A percentile compares a stretch with the other conserved stretches of the same genome.
Evolutionary conservation across 2,329 filamentous ascomycete genomes (phyloP).

Genomic region (Neocucurbitaria cava): DNA sequence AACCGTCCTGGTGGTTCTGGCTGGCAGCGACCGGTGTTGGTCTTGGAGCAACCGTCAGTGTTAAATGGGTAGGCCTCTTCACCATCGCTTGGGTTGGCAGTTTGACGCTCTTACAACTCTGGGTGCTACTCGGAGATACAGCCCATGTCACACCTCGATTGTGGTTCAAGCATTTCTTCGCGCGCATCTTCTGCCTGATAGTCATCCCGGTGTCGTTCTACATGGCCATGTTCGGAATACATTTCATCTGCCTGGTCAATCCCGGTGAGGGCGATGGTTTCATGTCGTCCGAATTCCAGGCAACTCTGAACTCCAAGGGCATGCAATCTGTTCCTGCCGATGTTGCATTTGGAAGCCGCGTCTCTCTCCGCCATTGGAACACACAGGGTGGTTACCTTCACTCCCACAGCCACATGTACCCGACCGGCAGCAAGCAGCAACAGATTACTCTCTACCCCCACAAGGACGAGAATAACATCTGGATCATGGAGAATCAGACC

Average conservation of each 20-base stretch:
- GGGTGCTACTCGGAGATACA: constrained; percentile 90
- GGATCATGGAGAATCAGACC: constrained; percentile 93
- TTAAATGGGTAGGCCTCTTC: constrained; percentile 99
- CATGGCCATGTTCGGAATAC: constrained; percentile 95
- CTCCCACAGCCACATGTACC: constrained; percentile 97
- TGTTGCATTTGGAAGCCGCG: constrained; percentile 84
- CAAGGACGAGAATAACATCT: constrained; percentile 98
- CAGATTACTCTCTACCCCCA: constrained; percentile 98
- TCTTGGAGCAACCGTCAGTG: constrained; percentile 88
- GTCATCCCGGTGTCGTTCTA: constrained; percentile 90
- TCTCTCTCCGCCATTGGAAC: constrained; percentile 90
- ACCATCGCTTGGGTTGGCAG: constrained; percentile 97
- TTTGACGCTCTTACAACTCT: constrained; percentile 90
- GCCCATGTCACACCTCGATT: constrained; percentile 83
- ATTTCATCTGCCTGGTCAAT: constrained; percentile 92
- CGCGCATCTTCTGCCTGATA: constrained; percentile 88
- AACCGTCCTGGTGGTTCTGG: constrained; percentile 98
- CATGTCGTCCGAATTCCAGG: constrained; percentile 99
- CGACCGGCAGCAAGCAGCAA: constrained; percentile 95
- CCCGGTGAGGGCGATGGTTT: constrained; percentile 98
- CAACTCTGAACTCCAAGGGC: constrained; percentile 92
- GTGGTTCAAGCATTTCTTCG: constrained; percentile 94
- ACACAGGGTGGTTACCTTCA: constrained; percentile 98
- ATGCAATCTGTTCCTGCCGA: constrained; percentile 97
- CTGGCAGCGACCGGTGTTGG: constrained; percentile 83